These are phyloP conservation scores for Mortierella antarctica DNA, from an alignment of 192 early-diverging fungal species.

Conservation along the genomic window DNA sequence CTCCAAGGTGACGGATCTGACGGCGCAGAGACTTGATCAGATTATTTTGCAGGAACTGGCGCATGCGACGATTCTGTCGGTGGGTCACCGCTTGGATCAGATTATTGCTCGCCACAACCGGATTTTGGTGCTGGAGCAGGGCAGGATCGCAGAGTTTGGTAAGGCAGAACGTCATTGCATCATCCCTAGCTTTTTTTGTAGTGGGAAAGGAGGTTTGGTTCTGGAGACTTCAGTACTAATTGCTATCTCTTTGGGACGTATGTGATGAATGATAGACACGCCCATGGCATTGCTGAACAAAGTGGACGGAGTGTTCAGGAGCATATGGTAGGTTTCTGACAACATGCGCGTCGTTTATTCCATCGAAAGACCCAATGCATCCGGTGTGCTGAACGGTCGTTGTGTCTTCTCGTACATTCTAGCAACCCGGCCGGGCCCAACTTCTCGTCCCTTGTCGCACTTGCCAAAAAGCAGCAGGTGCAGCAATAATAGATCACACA, in stretches of 20 bases:
- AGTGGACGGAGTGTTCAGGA: slow-evolving; percentile 23
- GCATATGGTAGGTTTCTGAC: slow-evolving; percentile 26
- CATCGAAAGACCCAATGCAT: not conserved
- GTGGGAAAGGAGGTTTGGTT: not conserved
- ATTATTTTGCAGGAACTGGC: slow-evolving; percentile 66
- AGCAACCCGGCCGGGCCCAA: slow-evolving; percentile 42
- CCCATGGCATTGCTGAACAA: slow-evolving; percentile 40
- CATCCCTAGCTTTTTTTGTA: not conserved
- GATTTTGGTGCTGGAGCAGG: slow-evolving; percentile 83
- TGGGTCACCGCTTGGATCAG: slow-evolving; percentile 82
- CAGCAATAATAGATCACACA: not conserved
- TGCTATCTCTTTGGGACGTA: not conserved
- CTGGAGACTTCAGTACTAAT: not conserved
- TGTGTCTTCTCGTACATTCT: not conserved
- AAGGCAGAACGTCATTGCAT: slow-evolving; percentile 2
- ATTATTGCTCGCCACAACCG: slow-evolving; percentile 68
- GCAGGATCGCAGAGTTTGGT: slow-evolving; percentile 76
- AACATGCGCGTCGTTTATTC: not conserved
- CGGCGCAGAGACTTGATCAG: slow-evolving; percentile 74
- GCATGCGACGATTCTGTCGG: slow-evolving; percentile 68
- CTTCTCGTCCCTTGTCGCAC: slow-evolving; percentile 29
- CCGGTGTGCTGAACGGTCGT: not conserved
- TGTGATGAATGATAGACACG: slow-evolving; percentile 22
- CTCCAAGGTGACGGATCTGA: slow-evolving; percentile 69
- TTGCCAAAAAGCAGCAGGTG: slow-evolving; percentile 40